A percentile compares a stretch with the other conserved stretches of the same genome.
phyloP scores from a whole-genome alignment of 331 rosid genomes.

The Spiraea crenata region DNA sequence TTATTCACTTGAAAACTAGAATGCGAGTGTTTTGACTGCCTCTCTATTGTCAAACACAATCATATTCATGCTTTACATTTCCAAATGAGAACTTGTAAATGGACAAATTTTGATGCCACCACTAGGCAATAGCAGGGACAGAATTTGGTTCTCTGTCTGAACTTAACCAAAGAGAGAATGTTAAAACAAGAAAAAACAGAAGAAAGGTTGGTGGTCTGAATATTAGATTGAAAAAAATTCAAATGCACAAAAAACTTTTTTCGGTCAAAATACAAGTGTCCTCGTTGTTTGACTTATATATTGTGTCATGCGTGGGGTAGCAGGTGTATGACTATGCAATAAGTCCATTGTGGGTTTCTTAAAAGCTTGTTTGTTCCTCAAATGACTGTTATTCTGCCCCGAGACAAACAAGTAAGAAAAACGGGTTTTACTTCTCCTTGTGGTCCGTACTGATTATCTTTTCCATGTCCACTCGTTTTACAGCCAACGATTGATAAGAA shows the following conservation, averaged over 20 bases:
- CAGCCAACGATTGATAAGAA: slow-evolving; percentile 73
- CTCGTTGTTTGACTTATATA: neutral
- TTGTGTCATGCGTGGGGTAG: neutral
- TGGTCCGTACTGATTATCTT: neutral
- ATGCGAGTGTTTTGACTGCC: neutral
- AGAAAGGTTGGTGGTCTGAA: neutral
- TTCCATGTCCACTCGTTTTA: slow-evolving; percentile 16
- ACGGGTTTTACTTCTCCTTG: neutral
- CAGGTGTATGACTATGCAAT: neutral
- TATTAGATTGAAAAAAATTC: neutral
- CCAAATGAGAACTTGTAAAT: slow-evolving; percentile 3
- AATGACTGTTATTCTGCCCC: neutral
- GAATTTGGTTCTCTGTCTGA: neutral
- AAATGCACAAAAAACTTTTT: neutral
- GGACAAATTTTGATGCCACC: neutral
- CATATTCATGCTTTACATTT: neutral
- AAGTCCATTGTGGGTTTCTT: neutral
- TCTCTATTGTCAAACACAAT: neutral
- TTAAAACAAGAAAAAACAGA: neutral
- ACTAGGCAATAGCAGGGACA: neutral
- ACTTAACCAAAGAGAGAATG: neutral
- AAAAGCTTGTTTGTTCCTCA: neutral
- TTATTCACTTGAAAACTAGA: neutral
- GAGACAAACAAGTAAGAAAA: neutral
- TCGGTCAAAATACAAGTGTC: neutral